Base-by-base conservation (phyloP, 1,284 basidiomycete genomes). In the Boletellus sp. region DNA sequence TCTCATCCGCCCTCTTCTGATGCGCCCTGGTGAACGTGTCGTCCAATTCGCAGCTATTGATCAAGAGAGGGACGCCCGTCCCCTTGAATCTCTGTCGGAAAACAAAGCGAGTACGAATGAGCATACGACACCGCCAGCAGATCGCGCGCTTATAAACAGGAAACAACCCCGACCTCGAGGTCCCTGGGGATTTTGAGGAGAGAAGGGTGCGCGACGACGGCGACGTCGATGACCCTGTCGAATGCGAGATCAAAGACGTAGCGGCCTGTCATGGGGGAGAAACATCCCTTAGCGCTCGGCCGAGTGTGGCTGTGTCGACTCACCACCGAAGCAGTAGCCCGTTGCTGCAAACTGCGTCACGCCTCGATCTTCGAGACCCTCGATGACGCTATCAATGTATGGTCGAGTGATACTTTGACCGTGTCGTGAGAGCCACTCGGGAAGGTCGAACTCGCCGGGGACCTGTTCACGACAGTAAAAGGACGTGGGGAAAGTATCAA, bases 281-380 rank as follows among this genome's bases (percentile, higher is more conserved):
- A 26, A 26, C 8, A 10, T 26, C 24, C 24, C 24, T 26, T 8
- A 26, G 24, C 24, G 5, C 30, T 30, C 5, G 8, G 28, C 28
- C 30, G 30, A 30, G 2, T 30, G 11, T 4, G 13, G 30, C 8
- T 19, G n/a, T 8, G 30, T 13, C 8, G 53, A 65, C 71, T 57
- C 57, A 75, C 81, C 86, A 36, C 88, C 87, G 53, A 81, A 85
- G 73, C 88, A 90, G 70, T 82, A 89, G 1, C 85, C 86, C 1
- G 78, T 81, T 1, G 81, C 83, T 12, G 74, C 84, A 54, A 87
- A 78, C 19, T 66, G 61, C 5, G 74, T 80, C 28, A 89, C 72
- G 2, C 87, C 86, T 50, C 77, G 64, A 15, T 68, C 76, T 60
- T 81, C 82, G 45, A 89, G 75, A 0, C 72, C 79, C 2, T 65